Percentiles rank a stretch among this genome's conserved stretches.
Conservation (phyloP, 2,329 filamentous ascomycete genomes). For the Rutstroemia sp. region DNA sequence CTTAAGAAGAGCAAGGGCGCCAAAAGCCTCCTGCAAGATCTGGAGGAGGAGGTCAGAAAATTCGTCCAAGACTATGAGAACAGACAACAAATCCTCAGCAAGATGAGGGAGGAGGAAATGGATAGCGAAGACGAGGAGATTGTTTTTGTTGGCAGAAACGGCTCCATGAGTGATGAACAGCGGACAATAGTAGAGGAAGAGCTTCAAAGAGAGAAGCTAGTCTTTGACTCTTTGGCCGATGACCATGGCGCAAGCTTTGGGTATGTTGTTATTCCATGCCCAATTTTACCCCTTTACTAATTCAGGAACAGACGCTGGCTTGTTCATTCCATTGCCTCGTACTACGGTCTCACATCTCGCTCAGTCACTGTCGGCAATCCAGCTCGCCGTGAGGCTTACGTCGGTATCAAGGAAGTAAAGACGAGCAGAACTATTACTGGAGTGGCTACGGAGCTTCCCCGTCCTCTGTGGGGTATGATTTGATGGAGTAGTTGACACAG, state of each 20-base stretch:
- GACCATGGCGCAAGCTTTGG: conserved; percentile 73
- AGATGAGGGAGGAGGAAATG: conserved; percentile 27
- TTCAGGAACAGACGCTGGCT: conserved; percentile 67
- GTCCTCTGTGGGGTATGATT: conserved; percentile 49
- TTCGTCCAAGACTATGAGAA: conserved; percentile 61
- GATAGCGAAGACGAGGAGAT: conserved; percentile 74
- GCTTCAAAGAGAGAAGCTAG: conserved; percentile 56
- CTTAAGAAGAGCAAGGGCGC: conserved; percentile 74
- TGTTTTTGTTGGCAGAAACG: conserved; percentile 72
- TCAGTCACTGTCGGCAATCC: conserved; percentile 68
- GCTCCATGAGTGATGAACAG: conserved; percentile 46
- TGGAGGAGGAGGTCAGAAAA: conserved; percentile 76
- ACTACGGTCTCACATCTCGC: conserved; percentile 81
- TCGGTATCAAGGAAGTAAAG: conserved; percentile 55
- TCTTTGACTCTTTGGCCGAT: conserved; percentile 73
- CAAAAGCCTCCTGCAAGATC: conserved; percentile 68
- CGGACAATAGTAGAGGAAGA: conserved; percentile 47
- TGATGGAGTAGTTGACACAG: conserved; percentile 6
- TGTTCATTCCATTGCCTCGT: conserved; percentile 83
- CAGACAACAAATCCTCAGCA: conserved; percentile 18
- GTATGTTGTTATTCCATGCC: conserved; percentile 38
- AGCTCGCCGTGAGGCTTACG: conserved; percentile 71
- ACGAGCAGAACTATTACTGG: conserved; percentile 16
- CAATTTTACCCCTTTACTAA: conserved; percentile 13
- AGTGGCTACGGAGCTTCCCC: conserved; percentile 39